Base-by-base conservation (phyloP, 1,284 basidiomycete genomes). In the Spongiforma sp. region DNA sequence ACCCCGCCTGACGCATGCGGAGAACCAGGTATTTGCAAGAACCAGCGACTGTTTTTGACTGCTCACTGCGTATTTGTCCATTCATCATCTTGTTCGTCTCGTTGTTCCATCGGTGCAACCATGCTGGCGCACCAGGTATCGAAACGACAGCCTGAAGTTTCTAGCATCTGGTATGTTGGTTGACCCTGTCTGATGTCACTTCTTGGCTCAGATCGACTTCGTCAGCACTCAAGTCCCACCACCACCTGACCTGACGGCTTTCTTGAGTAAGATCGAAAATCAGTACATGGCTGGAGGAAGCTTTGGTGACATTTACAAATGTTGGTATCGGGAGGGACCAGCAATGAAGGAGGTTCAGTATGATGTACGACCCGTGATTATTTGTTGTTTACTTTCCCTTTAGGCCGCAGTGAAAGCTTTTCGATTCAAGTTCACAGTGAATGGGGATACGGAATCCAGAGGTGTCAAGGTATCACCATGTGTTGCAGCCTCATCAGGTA, bases 401-500 rank as follows among this genome's bases (percentile, higher is more conserved):
- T 43, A 73, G 71, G 71, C 73, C 21, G 69, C 69, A 5, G 69
- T 71, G 5, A 71, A n/a, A n/a, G n/a, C n/a, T n/a, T n/a, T n/a
- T n/a, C n/a, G n/a, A n/a, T n/a, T n/a, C n/a, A n/a, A n/a, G 73
- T 33, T 59, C 36, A 17, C 21, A 10, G 5, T 32, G 15, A 41
- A 2, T 5, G 41, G n/a, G n/a, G n/a, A n/a, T n/a, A n/a, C n/a
- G n/a, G n/a, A n/a, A n/a, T n/a, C n/a, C n/a, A n/a, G n/a, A n/a
- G n/a, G n/a, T n/a, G n/a, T n/a, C n/a, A n/a, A n/a, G n/a, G n/a
- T n/a, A n/a, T n/a, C n/a, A n/a, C n/a, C n/a, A n/a, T n/a, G n/a
- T n/a, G n/a, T n/a, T n/a, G n/a, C n/a, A n/a, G n/a, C n/a, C n/a
- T n/a, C n/a, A n/a, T n/a, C n/a, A n/a, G n/a, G n/a, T n/a, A n/a